Percentiles rank a stretch among this genome's conserved stretches.
Evolutionary conservation across 148 eudicot species (phyloP).

Genomic region (Rheum nobile): DNA sequence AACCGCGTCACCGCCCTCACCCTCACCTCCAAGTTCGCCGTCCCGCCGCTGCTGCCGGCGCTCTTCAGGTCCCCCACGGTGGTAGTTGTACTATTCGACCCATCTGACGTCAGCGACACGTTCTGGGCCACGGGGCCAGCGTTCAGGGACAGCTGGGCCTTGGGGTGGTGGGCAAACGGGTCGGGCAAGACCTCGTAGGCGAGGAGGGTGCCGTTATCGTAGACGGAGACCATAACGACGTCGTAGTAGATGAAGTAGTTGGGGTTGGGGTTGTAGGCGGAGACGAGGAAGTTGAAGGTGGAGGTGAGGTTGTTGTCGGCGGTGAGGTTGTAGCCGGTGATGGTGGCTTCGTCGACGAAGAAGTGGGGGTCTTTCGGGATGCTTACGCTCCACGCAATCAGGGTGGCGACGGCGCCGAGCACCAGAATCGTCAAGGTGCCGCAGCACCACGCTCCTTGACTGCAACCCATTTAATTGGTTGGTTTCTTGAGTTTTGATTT

Average conservation of each 20-base stretch:
- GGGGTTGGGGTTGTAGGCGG: constrained; percentile 14
- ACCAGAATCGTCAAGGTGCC: not conserved
- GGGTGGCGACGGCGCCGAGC: constrained; percentile 3
- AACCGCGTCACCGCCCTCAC: constrained; percentile 7
- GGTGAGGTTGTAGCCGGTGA: constrained; percentile 19
- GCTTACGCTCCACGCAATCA: constrained; percentile 8
- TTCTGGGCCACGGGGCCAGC: not conserved
- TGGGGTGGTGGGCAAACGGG: not conserved
- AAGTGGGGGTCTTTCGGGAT: constrained; percentile 15
- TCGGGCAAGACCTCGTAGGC: constrained; percentile 7
- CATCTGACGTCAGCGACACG: not conserved
- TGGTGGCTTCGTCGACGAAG: constrained; percentile 12
- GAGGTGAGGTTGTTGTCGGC: constrained; percentile 18
- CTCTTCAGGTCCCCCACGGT: not conserved
- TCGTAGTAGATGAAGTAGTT: constrained; percentile 8
- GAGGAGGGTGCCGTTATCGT: not conserved
- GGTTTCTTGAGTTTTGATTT: not conserved
- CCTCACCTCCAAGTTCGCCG: constrained; percentile 5
- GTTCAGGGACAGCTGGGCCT: not conserved
- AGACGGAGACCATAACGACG: constrained; percentile 8
- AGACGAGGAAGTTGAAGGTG: constrained; percentile 10
- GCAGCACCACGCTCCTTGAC: not conserved
- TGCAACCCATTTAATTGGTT: not conserved
- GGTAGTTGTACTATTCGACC: not conserved
- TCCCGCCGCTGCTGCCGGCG: not conserved